phyloP scores from a whole-genome alignment of 176 grass and related monocot species.

The Cocos nucifera region DNA sequence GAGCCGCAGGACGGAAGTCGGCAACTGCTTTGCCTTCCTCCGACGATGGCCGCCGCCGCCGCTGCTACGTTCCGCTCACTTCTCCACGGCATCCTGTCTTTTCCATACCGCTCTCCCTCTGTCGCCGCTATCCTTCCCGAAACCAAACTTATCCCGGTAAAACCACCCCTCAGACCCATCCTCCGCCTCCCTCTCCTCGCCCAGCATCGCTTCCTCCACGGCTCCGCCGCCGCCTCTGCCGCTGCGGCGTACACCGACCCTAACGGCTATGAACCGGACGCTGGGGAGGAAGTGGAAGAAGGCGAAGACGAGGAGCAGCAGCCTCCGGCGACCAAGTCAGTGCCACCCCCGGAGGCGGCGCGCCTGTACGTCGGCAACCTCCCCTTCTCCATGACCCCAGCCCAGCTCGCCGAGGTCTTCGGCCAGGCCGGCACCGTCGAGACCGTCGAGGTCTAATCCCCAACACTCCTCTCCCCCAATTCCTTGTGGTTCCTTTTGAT shows the following conservation, averaged over 20 bases:
- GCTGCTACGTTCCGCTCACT: no score
- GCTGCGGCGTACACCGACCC: slow-evolving; percentile 3
- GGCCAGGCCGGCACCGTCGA: slow-evolving; percentile 66
- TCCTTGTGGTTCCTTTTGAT: background rate
- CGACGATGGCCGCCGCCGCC: no score
- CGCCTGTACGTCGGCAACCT: slow-evolving; percentile 88
- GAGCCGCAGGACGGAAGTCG: no score
- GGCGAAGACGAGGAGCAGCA: slow-evolving; percentile 13
- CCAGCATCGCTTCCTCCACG: slow-evolving; percentile 8
- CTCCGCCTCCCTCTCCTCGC: slow-evolving; percentile 8
- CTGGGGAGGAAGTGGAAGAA: slow-evolving; percentile 13
- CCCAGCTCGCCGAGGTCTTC: slow-evolving; percentile 53
- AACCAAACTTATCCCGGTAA: no score
- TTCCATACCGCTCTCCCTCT: no score
- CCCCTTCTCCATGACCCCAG: slow-evolving; percentile 50
- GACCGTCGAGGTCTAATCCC: slow-evolving; percentile 39
- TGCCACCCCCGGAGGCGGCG: slow-evolving; percentile 16
- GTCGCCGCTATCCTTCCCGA: no score
- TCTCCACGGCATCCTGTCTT: no score
- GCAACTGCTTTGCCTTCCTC: no score
- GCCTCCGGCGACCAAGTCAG: background rate
- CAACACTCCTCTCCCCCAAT: background rate
- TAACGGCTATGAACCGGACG: slow-evolving; percentile 2
- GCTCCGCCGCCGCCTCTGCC: slow-evolving; percentile 21
- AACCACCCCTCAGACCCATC: background rate